Base-by-base conservation (phyloP, 805 yeast genomes). In the Candida takata region DNA sequence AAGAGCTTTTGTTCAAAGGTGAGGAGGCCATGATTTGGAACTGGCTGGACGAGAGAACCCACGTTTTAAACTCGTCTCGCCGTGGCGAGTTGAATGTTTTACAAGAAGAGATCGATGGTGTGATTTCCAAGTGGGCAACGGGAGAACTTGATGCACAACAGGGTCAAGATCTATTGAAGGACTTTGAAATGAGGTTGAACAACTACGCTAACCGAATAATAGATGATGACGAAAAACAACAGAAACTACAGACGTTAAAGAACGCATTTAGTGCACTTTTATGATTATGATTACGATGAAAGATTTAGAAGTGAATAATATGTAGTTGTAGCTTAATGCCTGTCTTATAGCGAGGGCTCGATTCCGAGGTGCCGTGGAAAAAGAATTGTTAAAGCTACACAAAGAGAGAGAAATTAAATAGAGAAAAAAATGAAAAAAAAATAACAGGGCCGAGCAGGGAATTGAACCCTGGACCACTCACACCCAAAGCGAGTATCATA, bases 1-100 rank as follows among this genome's bases (percentile, higher is more conserved):
- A 36, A 6, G 42, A 42, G 6, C 18, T 34, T 1, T 15, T 51
- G 12, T 47, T 42, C 27, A 41, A 38, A 23, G 55, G 52, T 4
- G 43, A 51, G 19, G 54, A 53, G 19, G 41, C 42, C 2, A n/a
- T 50, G 4, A 17, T 53, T 4, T 53, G 58, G 58, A 42, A 38
- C 29, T 53, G 58, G 58, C 47, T 53, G 15, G 56, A 53, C 17
- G 54, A 64, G 19, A 33, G 56, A 17, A 45, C 49, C 4, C 45
- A 44, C 24, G n/a, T 16, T 12, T 12, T 24, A 16, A 42, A 38
- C 16, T 9, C 24, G 13, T 21, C 45, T 6, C 34, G 33, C 5
- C 27, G 29, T 2, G 37, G 33, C 15, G 38, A 34, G 25, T 38
- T 40, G 6, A 17, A 32, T 12, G 13, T 21, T 9, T 25, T 42